These are phyloP conservation scores for Lasiodiplodia sp. DNA, from an alignment of 2,329 filamentous ascomycete species.

Conservation along the genomic window DNA sequence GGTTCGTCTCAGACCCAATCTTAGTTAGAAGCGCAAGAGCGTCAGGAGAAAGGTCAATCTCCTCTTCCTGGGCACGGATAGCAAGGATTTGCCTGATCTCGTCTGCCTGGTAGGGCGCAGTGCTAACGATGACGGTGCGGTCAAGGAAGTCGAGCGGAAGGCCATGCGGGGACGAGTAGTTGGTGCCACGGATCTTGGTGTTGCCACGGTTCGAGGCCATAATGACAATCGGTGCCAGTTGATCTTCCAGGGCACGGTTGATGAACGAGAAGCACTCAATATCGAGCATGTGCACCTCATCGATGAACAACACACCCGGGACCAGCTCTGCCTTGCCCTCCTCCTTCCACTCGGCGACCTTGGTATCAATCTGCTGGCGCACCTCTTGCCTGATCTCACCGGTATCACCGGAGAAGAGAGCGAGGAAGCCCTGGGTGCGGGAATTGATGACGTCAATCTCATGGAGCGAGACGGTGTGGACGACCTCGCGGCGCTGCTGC, in stretches of 20 bases:
- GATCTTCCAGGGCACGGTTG: conserved; percentile 94
- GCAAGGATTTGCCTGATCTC: conserved; percentile 92
- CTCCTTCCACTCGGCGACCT: conserved; percentile 98
- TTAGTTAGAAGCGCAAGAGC: conserved; percentile 93
- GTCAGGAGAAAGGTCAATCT: conserved; percentile 89
- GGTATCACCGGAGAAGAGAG: conserved; percentile 96
- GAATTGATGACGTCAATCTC: conserved; percentile 99
- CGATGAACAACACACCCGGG: conserved; percentile 95
- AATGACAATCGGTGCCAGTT: conserved; percentile 95
- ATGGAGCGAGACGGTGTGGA: conserved; percentile 95
- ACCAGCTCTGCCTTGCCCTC: conserved; percentile 99
- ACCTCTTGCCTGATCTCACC: conserved; percentile 98
- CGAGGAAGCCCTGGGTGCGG: conserved; percentile 95
- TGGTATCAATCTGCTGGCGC: conserved; percentile 98
- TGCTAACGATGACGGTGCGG: conserved; percentile 94
- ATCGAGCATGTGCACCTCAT: conserved; percentile 99
- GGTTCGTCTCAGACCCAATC: conserved; percentile 89
- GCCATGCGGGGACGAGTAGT: conserved; percentile 91
- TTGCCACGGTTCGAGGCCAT: conserved; percentile 98
- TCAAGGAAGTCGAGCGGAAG: conserved; percentile 95
- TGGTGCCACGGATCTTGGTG: conserved; percentile 90
- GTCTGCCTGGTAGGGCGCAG: conserved; percentile 79
- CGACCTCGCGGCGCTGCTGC: conserved; percentile 95
- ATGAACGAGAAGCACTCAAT: conserved; percentile 99
- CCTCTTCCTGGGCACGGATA: conserved; percentile 93